phyloP scores from a whole-genome alignment of 805 yeast species.

The Candida sakaeoensis region DNA sequence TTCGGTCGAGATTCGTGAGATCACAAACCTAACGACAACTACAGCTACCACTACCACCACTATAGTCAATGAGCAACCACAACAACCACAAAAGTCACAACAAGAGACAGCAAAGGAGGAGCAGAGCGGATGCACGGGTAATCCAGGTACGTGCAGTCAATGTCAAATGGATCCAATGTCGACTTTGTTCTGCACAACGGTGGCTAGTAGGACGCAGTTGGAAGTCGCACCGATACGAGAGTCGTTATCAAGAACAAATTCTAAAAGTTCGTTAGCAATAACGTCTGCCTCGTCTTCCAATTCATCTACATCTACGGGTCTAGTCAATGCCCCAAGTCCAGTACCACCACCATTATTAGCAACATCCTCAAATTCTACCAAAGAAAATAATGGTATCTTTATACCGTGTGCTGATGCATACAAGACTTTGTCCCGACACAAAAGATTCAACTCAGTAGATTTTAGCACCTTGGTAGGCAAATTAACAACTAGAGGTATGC shows the following conservation, averaged over 20 bases:
- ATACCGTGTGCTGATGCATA: conserved; percentile 91
- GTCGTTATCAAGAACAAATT: conserved; percentile 8
- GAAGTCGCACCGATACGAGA: neutral
- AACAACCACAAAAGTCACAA: too few relatives aligned
- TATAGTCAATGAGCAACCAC: too few relatives aligned
- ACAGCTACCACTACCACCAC: conserved; percentile 16
- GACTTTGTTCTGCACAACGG: conserved; percentile 81
- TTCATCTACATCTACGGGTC: too few relatives aligned
- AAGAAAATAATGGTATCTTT: conserved; percentile 42
- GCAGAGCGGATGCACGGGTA: conserved; percentile 64
- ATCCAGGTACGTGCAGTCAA: conserved; percentile 82
- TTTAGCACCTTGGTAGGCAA: conserved; percentile 71
- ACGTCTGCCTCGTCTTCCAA: too few relatives aligned
- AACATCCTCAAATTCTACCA: conserved; percentile 7
- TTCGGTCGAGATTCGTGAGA: conserved; percentile 47
- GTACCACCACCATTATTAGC: conserved; percentile 10
- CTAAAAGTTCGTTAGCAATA: conserved; percentile 9
- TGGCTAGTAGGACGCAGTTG: conserved; percentile 48
- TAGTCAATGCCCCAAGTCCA: conserved; percentile 5
- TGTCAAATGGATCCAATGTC: conserved; percentile 87
- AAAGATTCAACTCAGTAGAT: conserved; percentile 69
- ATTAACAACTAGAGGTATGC: conserved; percentile 78
- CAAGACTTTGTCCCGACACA: conserved; percentile 79
- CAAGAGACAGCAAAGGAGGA: conserved; percentile 17
- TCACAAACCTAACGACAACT: conserved; percentile 37